Percentiles rank a stretch among this genome's conserved stretches.
phyloP scores from a whole-genome alignment of 2,329 filamentous ascomycete genomes.

The Penicillium sp. region DNA sequence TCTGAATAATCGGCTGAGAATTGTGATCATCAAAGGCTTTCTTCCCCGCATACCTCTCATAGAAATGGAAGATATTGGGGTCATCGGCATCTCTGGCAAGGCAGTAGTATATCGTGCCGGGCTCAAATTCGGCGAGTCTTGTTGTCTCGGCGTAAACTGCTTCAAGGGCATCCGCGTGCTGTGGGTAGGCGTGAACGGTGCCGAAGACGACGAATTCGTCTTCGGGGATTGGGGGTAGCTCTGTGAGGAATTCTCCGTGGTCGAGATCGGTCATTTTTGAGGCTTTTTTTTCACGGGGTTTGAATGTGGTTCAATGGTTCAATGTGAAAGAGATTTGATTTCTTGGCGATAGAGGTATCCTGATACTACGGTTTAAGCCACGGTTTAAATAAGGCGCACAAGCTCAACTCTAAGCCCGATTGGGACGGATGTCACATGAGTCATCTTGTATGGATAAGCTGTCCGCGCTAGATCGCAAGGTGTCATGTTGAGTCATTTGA shows the following conservation, averaged over 20 bases:
- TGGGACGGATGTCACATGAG: not conserved
- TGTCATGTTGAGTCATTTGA: not conserved
- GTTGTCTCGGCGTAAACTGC: conserved; percentile 13
- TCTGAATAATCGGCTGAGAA: conserved; percentile 13
- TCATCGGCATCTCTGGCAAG: conserved; percentile 6
- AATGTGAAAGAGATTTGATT: not conserved
- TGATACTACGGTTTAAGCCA: not conserved
- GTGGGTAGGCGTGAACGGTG: conserved; percentile 9
- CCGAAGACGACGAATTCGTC: conserved; percentile 11
- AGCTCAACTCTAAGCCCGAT: not conserved
- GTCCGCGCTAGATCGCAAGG: not conserved
- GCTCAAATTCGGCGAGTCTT: conserved; percentile 9
- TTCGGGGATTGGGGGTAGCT: conserved; percentile 3
- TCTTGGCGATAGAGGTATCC: not conserved
- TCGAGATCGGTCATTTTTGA: conserved; percentile 1
- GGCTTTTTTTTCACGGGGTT: not conserved
- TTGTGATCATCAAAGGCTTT: conserved; percentile 12
- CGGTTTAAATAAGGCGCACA: not conserved
- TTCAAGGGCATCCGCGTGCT: conserved; percentile 13
- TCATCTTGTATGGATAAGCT: not conserved
- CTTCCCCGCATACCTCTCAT: conserved; percentile 6
- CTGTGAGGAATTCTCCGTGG: conserved; percentile 3
- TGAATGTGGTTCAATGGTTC: not conserved
- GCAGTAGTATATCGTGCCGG: conserved; percentile 11
- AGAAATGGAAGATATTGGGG: conserved; percentile 10